Conservation (phyloP, 2,329 filamentous ascomycete species). For the Lasiodiplodia sp. region DNA sequence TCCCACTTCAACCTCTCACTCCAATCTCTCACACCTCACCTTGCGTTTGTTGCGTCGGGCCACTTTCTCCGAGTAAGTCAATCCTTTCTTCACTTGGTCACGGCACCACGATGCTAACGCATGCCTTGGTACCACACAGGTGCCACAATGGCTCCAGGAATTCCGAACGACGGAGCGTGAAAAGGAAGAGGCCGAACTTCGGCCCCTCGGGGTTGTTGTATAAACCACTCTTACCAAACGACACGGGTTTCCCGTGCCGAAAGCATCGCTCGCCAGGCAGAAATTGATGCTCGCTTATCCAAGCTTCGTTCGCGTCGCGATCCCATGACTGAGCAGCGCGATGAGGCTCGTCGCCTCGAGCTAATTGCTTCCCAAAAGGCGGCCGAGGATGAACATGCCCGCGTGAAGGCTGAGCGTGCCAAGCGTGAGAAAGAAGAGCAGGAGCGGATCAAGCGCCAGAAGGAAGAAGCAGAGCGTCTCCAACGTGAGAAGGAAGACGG, state of each 20-base stretch:
- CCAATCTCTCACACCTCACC: too few relatives aligned
- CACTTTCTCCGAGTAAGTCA: too few relatives aligned
- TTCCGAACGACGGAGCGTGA: conserved; percentile 1
- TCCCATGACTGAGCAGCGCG: background rate
- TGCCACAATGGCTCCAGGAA: conserved; percentile 25
- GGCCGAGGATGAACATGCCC: background rate
- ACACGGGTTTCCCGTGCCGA: background rate
- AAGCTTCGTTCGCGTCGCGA: conserved; percentile 18
- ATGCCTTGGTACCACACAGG: background rate
- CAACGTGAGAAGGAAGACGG: background rate
- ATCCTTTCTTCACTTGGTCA: too few relatives aligned
- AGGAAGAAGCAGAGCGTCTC: background rate
- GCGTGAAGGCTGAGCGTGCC: background rate
- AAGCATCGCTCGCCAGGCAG: conserved; percentile 15
- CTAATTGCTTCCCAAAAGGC: conserved; percentile 5
- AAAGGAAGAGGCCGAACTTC: too few relatives aligned
- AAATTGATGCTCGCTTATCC: conserved; percentile 7
- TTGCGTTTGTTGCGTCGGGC: too few relatives aligned
- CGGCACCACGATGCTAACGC: too few relatives aligned
- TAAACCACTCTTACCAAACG: conserved; percentile 11
- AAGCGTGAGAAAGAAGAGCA: background rate
- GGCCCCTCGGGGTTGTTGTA: too few relatives aligned
- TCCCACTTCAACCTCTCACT: too few relatives aligned
- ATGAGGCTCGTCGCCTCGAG: background rate
- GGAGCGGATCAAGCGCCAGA: conserved; percentile 6